A percentile compares a stretch with the other conserved stretches of the same genome.
Evolutionary conservation across 345 rosid genomes (phyloP).

Genomic region (Reutealis trisperma): DNA sequence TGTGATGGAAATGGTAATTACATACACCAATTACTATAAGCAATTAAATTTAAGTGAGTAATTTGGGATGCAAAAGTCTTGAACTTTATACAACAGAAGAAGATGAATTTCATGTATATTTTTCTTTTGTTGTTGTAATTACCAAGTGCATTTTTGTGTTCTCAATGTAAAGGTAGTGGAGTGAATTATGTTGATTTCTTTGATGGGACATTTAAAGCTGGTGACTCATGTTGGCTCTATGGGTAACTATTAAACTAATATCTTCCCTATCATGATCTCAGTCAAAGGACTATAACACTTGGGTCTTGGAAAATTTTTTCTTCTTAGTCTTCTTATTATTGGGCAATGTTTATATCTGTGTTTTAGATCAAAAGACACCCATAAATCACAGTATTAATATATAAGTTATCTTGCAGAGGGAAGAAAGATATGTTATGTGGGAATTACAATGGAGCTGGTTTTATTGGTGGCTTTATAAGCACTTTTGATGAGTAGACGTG

Average conservation of each 20-base stretch:
- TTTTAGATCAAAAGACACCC: too few species aligned
- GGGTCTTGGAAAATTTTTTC: not conserved
- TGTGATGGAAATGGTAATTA: constrained; percentile 53
- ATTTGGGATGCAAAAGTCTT: too few species aligned
- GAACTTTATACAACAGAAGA: too few species aligned
- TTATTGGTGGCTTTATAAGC: constrained; percentile 64
- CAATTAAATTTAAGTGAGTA: not conserved
- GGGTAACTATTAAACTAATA: constrained; percentile 36
- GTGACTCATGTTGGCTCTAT: constrained; percentile 63
- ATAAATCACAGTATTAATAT: too few species aligned
- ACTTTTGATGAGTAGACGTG: constrained; percentile 49
- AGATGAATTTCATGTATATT: too few species aligned
- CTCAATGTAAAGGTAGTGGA: constrained; percentile 64
- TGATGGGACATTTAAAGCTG: constrained; percentile 54
- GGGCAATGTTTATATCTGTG: not conserved
- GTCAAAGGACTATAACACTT: not conserved
- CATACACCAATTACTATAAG: not conserved
- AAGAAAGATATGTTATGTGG: constrained; percentile 55
- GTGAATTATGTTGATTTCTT: constrained; percentile 55
- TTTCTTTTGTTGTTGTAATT: not conserved
- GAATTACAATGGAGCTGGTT: constrained; percentile 70
- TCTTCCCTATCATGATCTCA: not conserved
- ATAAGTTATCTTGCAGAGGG: constrained; percentile 40
- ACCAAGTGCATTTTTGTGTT: constrained; percentile 54
- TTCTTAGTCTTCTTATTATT: not conserved